phyloP scores from a whole-genome alignment of 169 alveolate species.

The Plasmodium knowlesi region DNA sequence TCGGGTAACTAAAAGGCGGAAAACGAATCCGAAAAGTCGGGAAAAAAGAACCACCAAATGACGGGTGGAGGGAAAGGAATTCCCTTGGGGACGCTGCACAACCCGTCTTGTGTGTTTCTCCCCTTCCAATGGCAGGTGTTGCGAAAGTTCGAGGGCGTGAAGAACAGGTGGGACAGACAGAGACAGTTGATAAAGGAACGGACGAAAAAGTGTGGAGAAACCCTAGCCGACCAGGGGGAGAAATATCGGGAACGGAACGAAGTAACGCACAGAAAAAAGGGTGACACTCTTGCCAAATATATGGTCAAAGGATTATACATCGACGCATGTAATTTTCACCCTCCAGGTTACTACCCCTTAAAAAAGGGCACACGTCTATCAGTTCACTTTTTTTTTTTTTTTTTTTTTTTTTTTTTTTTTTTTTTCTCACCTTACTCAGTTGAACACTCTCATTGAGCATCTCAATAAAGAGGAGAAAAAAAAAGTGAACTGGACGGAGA shows the following conservation, averaged over 20 bases:
- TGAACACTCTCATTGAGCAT: conserved; percentile 42
- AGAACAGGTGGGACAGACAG: conserved; percentile 30
- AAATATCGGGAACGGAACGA: conserved; percentile 50
- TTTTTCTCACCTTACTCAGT: not conserved
- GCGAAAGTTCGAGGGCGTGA: conserved; percentile 25
- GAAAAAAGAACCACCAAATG: not conserved
- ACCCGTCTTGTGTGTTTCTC: not conserved
- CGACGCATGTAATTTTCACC: not conserved
- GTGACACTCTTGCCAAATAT: not conserved
- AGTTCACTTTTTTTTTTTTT: not conserved
- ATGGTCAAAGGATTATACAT: not conserved
- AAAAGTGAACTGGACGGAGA: conserved; percentile 51
- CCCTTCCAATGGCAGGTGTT: conserved; percentile 7
- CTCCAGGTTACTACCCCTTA: not conserved
- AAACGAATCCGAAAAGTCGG: not conserved
- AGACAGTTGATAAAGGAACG: conserved; percentile 27
- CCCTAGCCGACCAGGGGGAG: conserved; percentile 69
- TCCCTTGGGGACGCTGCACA: not conserved
- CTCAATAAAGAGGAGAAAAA: conserved; percentile 54
- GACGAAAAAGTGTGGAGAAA: conserved; percentile 45
- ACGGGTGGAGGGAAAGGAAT: not conserved
- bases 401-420: not conserved
- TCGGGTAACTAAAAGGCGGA: conserved; percentile 6
- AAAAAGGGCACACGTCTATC: not conserved
- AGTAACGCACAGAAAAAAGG: not conserved